Base-by-base conservation (phyloP, 129 eudicot species). In the Saposhnikovia divaricata region DNA sequence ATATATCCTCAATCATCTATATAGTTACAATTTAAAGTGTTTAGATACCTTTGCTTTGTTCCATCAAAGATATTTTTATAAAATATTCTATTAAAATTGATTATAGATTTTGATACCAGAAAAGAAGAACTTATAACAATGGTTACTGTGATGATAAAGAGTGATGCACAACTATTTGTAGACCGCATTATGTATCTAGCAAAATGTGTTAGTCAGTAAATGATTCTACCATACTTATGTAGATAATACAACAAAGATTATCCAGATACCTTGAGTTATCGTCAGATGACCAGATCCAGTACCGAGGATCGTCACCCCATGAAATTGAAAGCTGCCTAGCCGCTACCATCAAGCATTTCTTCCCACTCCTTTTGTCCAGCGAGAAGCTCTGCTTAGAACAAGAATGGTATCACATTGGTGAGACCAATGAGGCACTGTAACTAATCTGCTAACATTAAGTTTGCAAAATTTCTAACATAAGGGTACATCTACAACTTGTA, bases 261-360 rank as follows among this genome's bases (percentile, higher is more conserved):
- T 65, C 40, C 13, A 65, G 71, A 11, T 65, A 65, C 72, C 72
- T 65, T 65, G 53, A 18, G 15, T 39, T 39, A 21, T 8, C 6
- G 47, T 38, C 1, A 0, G 75, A 42, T 38, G 27, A 42, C 93
- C 93, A 87, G 68, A 76, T 72, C 91, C 93, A 89, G 74, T 85
- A 77, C 0, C 14, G 21, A 4, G 80, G 74, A 81, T 37, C 48
- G 11, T 82, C 63, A 6, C 39, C 59, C 93, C 88, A 85, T 6
- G 84, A 48, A 46, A 90, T 85, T 44, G 68, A 70, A 44, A 90
- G 88, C 44, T 76, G 82, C 71, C 85, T 84, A 53, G 93, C 86
- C 18, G 76, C 72, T 34, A 87, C 28, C 88, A 87, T 81, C 18
- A 69, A 85, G n/a, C 88, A 82, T 43, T 87, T 89, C 79, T 86